Evolutionary conservation across 1,284 basidiomycete species (phyloP).

Genomic region (Mycosarcoma mackinlayi): DNA sequence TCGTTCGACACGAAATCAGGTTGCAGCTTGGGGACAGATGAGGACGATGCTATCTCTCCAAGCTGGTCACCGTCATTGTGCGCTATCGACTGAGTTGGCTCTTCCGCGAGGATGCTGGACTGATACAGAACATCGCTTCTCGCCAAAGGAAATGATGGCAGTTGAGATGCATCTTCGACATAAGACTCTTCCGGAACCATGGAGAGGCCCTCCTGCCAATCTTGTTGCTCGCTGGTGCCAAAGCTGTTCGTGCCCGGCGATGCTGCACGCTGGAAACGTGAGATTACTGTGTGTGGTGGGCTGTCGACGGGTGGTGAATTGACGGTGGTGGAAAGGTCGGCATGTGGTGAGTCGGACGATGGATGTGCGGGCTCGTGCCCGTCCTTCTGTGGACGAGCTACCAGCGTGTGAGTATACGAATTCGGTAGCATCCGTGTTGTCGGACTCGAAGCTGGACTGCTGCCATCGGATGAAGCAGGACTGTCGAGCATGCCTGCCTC

Average conservation of each 20-base stretch:
- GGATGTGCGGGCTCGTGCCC: background rate
- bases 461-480: constrained; percentile 26
- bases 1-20: background rate
- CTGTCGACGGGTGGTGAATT: background rate
- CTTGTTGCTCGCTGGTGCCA: background rate
- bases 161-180: constrained; percentile 16
- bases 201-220: constrained; percentile 34
- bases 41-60: background rate
- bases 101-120: background rate
- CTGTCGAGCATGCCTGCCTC: constrained; percentile 38
- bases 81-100: background rate
- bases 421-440: constrained; percentile 6
- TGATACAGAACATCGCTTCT: background rate
- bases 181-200: constrained; percentile 37
- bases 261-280: background rate
- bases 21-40: background rate
- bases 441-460: constrained; percentile 23
- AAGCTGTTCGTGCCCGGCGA: background rate
- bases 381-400: background rate
- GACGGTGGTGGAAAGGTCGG: background rate
- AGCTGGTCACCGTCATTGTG: too few relatives aligned
- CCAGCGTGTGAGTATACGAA: background rate
- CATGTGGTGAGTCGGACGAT: background rate
- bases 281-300: background rate
- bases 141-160: constrained; percentile 5